These are phyloP conservation scores for Nakataea oryzae DNA, from an alignment of 2,329 filamentous ascomycete genomes.

Conservation along the genomic window DNA sequence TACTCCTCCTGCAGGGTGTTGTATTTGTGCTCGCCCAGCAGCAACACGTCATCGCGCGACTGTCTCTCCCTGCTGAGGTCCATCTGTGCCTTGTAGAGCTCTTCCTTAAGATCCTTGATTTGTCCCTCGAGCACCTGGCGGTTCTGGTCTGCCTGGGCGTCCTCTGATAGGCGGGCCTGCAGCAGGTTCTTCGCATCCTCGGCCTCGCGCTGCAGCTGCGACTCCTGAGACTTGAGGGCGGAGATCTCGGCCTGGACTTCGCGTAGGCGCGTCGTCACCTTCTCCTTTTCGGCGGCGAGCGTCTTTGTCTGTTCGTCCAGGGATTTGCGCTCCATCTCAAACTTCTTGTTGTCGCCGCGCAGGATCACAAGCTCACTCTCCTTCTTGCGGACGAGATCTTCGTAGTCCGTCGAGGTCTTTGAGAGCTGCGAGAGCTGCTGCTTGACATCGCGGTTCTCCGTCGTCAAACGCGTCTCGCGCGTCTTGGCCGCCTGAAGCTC, in stretches of 20 bases:
- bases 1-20: slow-evolving; percentile 75
- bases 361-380: slow-evolving; percentile 86
- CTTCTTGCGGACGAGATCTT: slow-evolving; percentile 85
- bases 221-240: slow-evolving; percentile 74
- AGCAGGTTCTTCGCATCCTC: slow-evolving; percentile 79
- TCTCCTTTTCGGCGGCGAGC: slow-evolving; percentile 68
- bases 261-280: slow-evolving; percentile 62
- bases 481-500: slow-evolving; percentile 66
- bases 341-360: slow-evolving; percentile 73
- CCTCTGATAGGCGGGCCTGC: slow-evolving; percentile 80
- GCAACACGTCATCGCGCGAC: slow-evolving; percentile 85
- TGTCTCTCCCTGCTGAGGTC: slow-evolving; percentile 87
- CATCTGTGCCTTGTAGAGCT: slow-evolving; percentile 75
- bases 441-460: slow-evolving; percentile 74
- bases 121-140: slow-evolving; percentile 78
- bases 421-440: slow-evolving; percentile 81
- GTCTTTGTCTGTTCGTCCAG: slow-evolving; percentile 70
- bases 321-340: slow-evolving; percentile 66
- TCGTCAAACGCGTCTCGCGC: slow-evolving; percentile 64
- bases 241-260: slow-evolving; percentile 83
- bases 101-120: slow-evolving; percentile 74
- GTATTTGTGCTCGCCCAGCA: slow-evolving; percentile 83
- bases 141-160: slow-evolving; percentile 73
- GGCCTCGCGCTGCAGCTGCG: slow-evolving; percentile 78
- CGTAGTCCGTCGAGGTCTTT: slow-evolving; percentile 86